These are phyloP conservation scores for Globisporangium uncinulatum DNA, from an alignment of 352 stramenopile genomes.

Conservation along the genomic window DNA sequence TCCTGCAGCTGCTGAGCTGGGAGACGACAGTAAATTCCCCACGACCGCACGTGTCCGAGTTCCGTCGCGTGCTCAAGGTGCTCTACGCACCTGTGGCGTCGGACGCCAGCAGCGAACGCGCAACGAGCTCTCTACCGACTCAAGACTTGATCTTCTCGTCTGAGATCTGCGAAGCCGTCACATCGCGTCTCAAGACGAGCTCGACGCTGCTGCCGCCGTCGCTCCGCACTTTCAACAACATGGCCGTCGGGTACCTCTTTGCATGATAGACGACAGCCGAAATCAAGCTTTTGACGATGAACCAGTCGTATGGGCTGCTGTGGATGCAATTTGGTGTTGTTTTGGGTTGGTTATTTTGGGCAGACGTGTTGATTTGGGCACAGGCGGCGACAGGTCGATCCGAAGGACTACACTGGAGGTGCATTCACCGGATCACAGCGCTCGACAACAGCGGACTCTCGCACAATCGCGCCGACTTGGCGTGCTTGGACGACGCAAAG, in stretches of 20 bases:
- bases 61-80: conserved; percentile 66
- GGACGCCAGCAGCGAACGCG: not conserved
- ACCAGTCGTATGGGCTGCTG: no score
- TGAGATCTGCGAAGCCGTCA: conserved; percentile 25
- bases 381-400: no score
- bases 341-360: no score
- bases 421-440: conserved; percentile 11
- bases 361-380: no score
- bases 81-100: conserved; percentile 17
- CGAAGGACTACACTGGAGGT: no score
- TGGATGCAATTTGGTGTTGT: no score
- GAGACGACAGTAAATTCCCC: conserved; percentile 47
- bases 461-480: not conserved
- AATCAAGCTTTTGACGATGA: no score
- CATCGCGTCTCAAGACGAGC: conserved; percentile 33
- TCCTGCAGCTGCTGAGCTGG: conserved; percentile 66
- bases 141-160: conserved; percentile 30
- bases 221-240: conserved; percentile 44
- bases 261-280: conserved; percentile 12
- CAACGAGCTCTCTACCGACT: conserved; percentile 10
- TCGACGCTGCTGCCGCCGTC: conserved; percentile 42
- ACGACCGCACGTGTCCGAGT: conserved; percentile 14
- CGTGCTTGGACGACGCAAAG: conserved; percentile 83
- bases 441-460: conserved; percentile 4
- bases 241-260: conserved; percentile 57